Conservation (phyloP, 139 green algal species). For the Chlamydomonas schloesseri region DNA sequence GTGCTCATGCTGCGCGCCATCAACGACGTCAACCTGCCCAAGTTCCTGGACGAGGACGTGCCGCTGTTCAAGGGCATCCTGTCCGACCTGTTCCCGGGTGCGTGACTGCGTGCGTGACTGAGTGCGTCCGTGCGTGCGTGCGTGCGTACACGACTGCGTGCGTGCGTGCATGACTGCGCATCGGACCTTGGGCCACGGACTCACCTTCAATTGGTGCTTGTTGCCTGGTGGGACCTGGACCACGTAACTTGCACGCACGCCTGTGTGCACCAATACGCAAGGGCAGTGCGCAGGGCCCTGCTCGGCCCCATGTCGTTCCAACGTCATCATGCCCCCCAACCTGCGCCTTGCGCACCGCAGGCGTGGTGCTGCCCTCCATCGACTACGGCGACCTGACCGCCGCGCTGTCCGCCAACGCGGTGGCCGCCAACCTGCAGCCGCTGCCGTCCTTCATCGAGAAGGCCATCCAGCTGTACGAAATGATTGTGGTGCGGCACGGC, state of each 20-base stretch:
- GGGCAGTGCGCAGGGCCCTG: too few relatives aligned
- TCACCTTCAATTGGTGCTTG: too few relatives aligned
- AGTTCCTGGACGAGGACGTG: constrained; percentile 87
- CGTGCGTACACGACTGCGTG: too few relatives aligned
- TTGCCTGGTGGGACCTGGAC: too few relatives aligned
- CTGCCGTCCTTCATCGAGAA: constrained; percentile 73
- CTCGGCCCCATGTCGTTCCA: too few relatives aligned
- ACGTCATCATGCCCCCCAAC: too few relatives aligned
- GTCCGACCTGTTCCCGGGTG: constrained; percentile 80
- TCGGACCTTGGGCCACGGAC: too few relatives aligned
- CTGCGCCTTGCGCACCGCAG: not conserved
- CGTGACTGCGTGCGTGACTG: not conserved
- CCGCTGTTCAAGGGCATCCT: constrained; percentile 84
- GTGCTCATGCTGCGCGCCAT: constrained; percentile 81
- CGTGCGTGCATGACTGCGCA: too few relatives aligned
- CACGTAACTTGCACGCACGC: too few relatives aligned
- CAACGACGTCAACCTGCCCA: constrained; percentile 84
- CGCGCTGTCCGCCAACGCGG: constrained; percentile 52
- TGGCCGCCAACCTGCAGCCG: constrained; percentile 62
- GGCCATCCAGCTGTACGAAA: constrained; percentile 86
- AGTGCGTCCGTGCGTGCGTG: too few relatives aligned
- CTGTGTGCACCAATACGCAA: too few relatives aligned
- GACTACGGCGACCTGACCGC: constrained; percentile 69
- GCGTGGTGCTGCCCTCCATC: constrained; percentile 54
- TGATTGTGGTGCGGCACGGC: constrained; percentile 84